Evolutionary conservation across 495 filamentous ascomycete genomes (phyloP).

Genomic region (Lasiosphaeris hirsuta): DNA sequence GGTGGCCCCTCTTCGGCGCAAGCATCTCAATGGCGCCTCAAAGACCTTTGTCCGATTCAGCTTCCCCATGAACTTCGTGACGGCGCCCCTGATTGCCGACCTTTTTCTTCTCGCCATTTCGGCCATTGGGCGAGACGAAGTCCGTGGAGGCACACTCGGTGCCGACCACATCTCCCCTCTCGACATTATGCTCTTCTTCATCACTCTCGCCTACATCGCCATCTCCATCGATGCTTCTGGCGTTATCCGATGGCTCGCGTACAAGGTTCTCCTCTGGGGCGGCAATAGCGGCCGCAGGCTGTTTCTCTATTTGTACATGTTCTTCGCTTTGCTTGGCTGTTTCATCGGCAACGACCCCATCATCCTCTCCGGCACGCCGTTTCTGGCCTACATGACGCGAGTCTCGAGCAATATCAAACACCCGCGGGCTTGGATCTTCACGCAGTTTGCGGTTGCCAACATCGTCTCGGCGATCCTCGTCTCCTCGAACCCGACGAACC

Average conservation of each 20-base stretch:
- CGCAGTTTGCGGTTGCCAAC: constrained; percentile 66
- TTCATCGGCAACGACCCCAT: constrained; percentile 70
- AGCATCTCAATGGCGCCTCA: not conserved
- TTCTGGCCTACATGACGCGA: constrained; percentile 68
- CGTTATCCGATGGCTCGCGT: constrained; percentile 61
- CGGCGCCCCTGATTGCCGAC: constrained; percentile 61
- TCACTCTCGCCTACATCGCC: constrained; percentile 67
- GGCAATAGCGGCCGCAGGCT: constrained; percentile 58
- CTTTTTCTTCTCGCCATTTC: constrained; percentile 62
- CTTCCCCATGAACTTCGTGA: constrained; percentile 63
- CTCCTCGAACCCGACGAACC: constrained; percentile 68
- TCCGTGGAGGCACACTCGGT: constrained; percentile 59
- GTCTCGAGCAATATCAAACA: constrained; percentile 66
- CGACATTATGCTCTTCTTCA: constrained; percentile 66
- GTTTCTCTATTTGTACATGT: constrained; percentile 65
- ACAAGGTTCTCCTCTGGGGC: constrained; percentile 61
- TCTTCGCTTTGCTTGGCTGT: constrained; percentile 62
- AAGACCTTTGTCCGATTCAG: constrained; percentile 40
- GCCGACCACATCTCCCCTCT: constrained; percentile 57
- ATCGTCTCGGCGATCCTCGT: constrained; percentile 66
- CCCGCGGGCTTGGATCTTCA: constrained; percentile 64
- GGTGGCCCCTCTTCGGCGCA: constrained; percentile 44
- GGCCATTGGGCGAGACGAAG: constrained; percentile 59
- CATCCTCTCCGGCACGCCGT: constrained; percentile 66
- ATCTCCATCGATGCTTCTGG: constrained; percentile 71